These are phyloP conservation scores for Phaseolus lunatus DNA, from an alignment of 306 rosid species.

Conservation along the genomic window DNA sequence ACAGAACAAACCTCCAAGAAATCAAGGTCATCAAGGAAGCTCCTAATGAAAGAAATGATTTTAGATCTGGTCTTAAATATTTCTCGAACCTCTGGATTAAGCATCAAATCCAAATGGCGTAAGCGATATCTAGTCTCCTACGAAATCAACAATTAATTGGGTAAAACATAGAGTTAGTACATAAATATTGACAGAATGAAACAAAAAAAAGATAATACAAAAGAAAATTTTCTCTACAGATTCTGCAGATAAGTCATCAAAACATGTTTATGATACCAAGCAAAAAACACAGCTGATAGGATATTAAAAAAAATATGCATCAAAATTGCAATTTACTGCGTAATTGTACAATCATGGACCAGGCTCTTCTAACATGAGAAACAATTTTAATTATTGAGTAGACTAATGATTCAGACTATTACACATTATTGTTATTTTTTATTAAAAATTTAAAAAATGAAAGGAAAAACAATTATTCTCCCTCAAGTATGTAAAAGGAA, in stretches of 20 bases:
- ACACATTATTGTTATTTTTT: not conserved
- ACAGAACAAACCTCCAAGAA: slow-evolving; percentile 84
- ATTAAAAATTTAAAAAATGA: not conserved
- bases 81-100: slow-evolving; percentile 79
- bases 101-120: slow-evolving; percentile 90
- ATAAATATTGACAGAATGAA: slow-evolving; percentile 1
- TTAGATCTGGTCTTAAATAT: slow-evolving; percentile 81
- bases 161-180: not conserved
- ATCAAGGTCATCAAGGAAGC: slow-evolving; percentile 74
- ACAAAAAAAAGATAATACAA: slow-evolving; percentile 14
- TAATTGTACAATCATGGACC: slow-evolving; percentile 4
- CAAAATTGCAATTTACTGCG: not conserved
- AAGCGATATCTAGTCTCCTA: slow-evolving; percentile 94
- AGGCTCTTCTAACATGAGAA: not conserved
- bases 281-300: not conserved
- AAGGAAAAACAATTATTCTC: not conserved
- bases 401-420: not conserved
- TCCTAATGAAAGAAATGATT: slow-evolving; percentile 69
- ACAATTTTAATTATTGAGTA: not conserved
- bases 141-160: not conserved
- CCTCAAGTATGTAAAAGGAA: slow-evolving; percentile 46
- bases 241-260: slow-evolving; percentile 42
- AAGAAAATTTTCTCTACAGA: not conserved
- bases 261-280: not conserved
- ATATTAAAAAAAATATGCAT: slow-evolving; percentile 1